A percentile compares a stretch with the other conserved stretches of the same genome.
These are phyloP conservation scores for Kuraishia floccosa DNA, from an alignment of 805 yeast species.

Conservation along the genomic window DNA sequence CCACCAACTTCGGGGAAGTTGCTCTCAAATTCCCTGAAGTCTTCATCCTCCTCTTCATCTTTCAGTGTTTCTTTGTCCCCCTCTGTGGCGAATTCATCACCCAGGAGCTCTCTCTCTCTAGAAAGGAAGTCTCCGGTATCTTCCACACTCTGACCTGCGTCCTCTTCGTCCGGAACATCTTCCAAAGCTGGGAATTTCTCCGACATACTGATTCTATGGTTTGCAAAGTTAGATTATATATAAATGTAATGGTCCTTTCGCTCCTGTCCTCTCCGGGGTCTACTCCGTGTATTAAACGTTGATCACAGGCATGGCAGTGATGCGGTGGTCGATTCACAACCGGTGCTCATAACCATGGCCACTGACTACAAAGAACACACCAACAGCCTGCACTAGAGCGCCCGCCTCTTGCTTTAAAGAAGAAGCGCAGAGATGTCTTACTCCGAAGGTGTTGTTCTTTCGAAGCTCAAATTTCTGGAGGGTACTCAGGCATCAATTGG, in stretches of 20 bases:
- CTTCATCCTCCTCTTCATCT: conserved; percentile 25
- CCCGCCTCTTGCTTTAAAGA: no score
- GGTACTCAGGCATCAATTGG: conserved; percentile 68
- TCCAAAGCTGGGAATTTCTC: conserved; percentile 71
- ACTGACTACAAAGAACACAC: no score
- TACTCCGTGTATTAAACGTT: no score
- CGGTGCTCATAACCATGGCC: no score
- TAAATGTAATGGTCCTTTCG: no score
- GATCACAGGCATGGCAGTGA: no score
- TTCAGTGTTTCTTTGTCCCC: conserved; percentile 39
- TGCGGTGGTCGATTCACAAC: no score
- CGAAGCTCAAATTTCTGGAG: conserved; percentile 33
- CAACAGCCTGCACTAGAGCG: no score
- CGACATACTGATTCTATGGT: conserved; percentile 30
- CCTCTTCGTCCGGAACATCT: conserved; percentile 22
- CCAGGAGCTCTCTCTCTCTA: conserved; percentile 57
- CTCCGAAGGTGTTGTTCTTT: conserved; percentile 33
- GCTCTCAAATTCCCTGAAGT: conserved; percentile 48
- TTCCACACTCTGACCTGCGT: conserved; percentile 13
- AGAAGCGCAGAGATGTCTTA: no score
- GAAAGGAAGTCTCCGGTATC: conserved; percentile 48
- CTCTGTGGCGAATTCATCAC: conserved; percentile 62
- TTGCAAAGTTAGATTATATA: no score
- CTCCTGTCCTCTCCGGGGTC: no score
- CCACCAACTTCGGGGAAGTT: conserved; percentile 51